These are phyloP conservation scores for Aegle marmelos DNA, from an alignment of 345 rosid species.

Conservation along the genomic window DNA sequence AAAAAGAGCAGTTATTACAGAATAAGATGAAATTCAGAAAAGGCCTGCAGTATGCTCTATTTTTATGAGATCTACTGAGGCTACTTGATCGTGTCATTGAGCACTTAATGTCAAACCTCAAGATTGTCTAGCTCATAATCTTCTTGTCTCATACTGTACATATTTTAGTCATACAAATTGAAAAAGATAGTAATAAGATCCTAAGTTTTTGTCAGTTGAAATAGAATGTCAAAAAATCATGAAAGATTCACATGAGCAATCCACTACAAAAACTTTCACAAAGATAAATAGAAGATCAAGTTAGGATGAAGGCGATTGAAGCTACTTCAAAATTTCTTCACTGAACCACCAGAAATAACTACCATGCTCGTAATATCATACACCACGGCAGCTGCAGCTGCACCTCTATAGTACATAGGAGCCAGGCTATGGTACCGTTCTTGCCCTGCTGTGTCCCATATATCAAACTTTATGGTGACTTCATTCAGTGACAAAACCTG, in stretches of 20 bases:
- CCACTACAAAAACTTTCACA: neutral
- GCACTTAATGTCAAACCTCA: neutral
- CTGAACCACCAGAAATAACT: neutral
- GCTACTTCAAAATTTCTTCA: neutral
- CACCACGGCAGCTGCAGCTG: constrained; percentile 80
- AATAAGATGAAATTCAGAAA: neutral
- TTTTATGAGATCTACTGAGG: neutral
- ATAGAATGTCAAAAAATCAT: neutral
- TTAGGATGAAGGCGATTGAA: neutral
- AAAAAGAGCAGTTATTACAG: neutral
- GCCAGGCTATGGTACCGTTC: constrained; percentile 85
- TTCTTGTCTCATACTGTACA: neutral
- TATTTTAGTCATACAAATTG: neutral
- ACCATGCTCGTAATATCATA: constrained; percentile 79
- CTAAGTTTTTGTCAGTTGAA: neutral
- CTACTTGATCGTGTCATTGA: neutral
- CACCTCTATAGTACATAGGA: constrained; percentile 85
- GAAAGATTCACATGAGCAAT: neutral
- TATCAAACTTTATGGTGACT: constrained; percentile 67
- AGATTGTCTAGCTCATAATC: neutral
- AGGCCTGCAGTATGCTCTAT: neutral
- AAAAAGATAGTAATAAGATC: neutral
- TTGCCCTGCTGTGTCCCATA: constrained; percentile 90
- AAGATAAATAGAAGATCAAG: neutral
- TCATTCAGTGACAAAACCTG: constrained; percentile 68